Evolutionary conservation across 805 yeast species (phyloP).

Genomic region (Candida maris): DNA sequence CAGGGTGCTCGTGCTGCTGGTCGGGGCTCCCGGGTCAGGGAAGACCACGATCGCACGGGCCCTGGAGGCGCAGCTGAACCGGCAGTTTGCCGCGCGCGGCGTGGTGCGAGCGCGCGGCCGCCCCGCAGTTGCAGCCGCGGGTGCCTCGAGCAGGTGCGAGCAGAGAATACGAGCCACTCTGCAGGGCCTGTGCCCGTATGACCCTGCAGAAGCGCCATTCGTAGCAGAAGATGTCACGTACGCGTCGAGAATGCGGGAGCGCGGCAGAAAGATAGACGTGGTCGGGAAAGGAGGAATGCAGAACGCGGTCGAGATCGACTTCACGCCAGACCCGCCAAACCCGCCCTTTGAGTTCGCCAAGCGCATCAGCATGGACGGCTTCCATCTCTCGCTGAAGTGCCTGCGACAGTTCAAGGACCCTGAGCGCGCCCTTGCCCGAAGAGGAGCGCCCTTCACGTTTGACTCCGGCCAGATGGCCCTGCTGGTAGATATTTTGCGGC

Average conservation of each 20-base stretch:
- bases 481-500: slow-evolving; percentile 30
- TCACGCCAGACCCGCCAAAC: background rate
- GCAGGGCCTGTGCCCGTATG: slow-evolving; percentile 1
- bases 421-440: slow-evolving; percentile 50
- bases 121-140: background rate
- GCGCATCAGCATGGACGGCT: slow-evolving; percentile 72
- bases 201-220: slow-evolving; percentile 16
- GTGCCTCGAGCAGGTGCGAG: background rate
- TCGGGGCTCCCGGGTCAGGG: slow-evolving; percentile 86
- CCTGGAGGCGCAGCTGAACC: slow-evolving; percentile 42
- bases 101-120: background rate
- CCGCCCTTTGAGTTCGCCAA: slow-evolving; percentile 34
- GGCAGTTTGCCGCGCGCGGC: slow-evolving; percentile 5
- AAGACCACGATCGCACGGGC: slow-evolving; percentile 62
- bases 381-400: slow-evolving; percentile 53
- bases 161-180: background rate
- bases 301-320: slow-evolving; percentile 8
- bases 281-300: slow-evolving; percentile 11
- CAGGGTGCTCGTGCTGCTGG: slow-evolving; percentile 54
- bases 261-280: slow-evolving; percentile 4
- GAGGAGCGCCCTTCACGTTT: slow-evolving; percentile 89
- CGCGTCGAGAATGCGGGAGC: slow-evolving; percentile 2
- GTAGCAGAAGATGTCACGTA: slow-evolving; percentile 14
- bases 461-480: slow-evolving; percentile 50
- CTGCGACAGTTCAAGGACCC: slow-evolving; percentile 53